Conservation (phyloP, 2,329 filamentous ascomycete species). For the Colletotrichum godetiae region DNA sequence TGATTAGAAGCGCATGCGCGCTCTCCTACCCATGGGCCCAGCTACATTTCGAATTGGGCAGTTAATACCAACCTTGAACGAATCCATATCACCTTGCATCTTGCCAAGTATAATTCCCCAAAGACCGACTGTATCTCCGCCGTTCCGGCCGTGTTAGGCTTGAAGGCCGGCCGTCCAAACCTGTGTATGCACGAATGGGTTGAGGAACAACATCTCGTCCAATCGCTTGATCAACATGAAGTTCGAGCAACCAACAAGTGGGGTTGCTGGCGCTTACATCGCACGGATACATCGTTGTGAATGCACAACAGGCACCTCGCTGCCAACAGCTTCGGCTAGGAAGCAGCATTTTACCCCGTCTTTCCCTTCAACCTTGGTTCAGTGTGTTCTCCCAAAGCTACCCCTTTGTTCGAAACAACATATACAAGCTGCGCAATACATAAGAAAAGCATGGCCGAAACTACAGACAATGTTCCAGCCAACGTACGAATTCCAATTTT, state of each 20-base stretch:
- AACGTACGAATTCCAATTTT: no score
- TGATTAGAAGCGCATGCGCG: neutral
- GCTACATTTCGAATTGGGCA: neutral
- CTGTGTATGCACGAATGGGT: neutral
- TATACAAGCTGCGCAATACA: neutral
- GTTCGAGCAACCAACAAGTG: neutral
- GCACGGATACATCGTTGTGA: neutral
- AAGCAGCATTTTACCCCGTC: neutral
- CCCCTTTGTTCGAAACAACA: no score
- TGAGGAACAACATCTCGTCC: neutral
- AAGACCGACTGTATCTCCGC: neutral
- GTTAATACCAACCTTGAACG: accelerated
- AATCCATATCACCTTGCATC: neutral
- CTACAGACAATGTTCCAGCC: no score
- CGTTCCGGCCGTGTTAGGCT: neutral
- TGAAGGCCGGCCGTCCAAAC: neutral
- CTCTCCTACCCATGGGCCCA: neutral
- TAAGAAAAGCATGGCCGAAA: no score
- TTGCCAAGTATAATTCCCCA: neutral
- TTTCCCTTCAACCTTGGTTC: neutral
- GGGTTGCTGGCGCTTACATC: neutral
- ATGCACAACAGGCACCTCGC: neutral
- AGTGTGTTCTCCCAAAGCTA: neutral
- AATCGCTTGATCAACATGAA: neutral
- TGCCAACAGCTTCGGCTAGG: neutral